Base-by-base conservation (phyloP, 2,329 filamentous ascomycete genomes). In the Aspergillus aculeatinus region DNA sequence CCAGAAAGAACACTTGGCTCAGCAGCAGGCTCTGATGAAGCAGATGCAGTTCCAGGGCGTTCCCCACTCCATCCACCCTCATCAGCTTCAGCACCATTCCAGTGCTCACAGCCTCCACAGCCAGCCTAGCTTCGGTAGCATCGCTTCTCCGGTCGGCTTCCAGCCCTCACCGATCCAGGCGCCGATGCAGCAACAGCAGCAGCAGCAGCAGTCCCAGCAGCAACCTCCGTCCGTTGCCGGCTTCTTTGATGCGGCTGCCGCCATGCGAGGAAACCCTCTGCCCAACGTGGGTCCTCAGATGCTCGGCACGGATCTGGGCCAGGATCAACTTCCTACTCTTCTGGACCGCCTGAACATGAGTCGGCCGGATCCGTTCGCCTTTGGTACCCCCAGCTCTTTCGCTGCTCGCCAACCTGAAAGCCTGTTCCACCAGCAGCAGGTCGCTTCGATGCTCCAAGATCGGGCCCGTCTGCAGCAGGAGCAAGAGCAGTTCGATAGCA, bases 81-180 rank as follows among this genome's bases (percentile, higher is more conserved):
- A 83, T 55, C 82, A 85, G 60, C 83, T 98, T 9, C 92, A 98
- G 69, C 95, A 98, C 72, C 93, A 98, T 72, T 93, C 92, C 1
- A 98, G 94, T 72, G 91, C 92, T 9, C 94, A 98, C 68, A 98
- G 94, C 72, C 83, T 99, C 60, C 95, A 99, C 72, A 97, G 92
- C 73, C 95, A 99, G 76, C 94, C 94, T 23, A 98, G 94, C 77
- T 97, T 95, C 72, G 92, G 94, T 19, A 97, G 90, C 77, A 96
- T 99, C 66, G 88, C 91, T 2, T 96, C 92, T n/a, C 92, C 93
- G 2, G 86, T 89, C 60, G 87, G 86, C 11, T 88, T 87, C 70
- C 85, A 88, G 67, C 82, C 84, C 56, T 82, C 86, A 63, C 82
- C 81, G 60, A 87, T 80, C 71, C 85, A 72, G 77, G 85, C 83